A percentile compares a stretch with the other conserved stretches of the same genome.
phyloP scores from a whole-genome alignment of 1,139 yeast species.

The Geotrichum aggregatum region DNA sequence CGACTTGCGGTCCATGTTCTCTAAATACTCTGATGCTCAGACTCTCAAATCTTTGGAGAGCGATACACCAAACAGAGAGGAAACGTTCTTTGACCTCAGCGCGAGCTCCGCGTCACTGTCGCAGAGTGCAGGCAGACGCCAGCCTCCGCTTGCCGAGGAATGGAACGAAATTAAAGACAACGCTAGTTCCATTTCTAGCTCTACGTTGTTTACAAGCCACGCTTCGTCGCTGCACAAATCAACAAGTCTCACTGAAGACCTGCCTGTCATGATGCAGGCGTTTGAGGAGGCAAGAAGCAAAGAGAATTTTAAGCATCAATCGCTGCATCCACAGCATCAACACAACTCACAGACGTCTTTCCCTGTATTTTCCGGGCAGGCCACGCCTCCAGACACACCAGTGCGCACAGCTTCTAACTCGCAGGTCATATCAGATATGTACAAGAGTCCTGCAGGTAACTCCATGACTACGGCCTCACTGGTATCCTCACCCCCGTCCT shows the following conservation, averaged over 20 bases:
- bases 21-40: constrained; percentile 28
- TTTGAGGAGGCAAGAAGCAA: constrained; percentile 29
- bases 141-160: constrained; percentile 18
- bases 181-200: constrained; percentile 15
- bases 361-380: not conserved
- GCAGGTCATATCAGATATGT: not conserved
- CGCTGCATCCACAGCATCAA: too few species aligned
- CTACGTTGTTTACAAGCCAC: constrained; percentile 23
- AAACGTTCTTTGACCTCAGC: constrained; percentile 4
- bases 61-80: constrained; percentile 2
- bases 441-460: not conserved
- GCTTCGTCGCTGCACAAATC: constrained; percentile 23
- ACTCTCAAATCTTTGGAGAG: constrained; percentile 19
- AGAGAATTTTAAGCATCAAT: constrained; percentile 20
- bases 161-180: not conserved
- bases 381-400: constrained; percentile 21
- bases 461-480: constrained; percentile 1
- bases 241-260: constrained; percentile 32
- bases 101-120: not conserved
- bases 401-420: not conserved
- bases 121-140: not conserved
- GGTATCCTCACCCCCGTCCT: constrained; percentile 7
- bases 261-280: constrained; percentile 33
- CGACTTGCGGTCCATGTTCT: constrained; percentile 37
- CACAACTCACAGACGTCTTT: not conserved